These are phyloP conservation scores for Aureobasidium sp. DNA, from an alignment of 2,329 filamentous ascomycete genomes.

Conservation along the genomic window DNA sequence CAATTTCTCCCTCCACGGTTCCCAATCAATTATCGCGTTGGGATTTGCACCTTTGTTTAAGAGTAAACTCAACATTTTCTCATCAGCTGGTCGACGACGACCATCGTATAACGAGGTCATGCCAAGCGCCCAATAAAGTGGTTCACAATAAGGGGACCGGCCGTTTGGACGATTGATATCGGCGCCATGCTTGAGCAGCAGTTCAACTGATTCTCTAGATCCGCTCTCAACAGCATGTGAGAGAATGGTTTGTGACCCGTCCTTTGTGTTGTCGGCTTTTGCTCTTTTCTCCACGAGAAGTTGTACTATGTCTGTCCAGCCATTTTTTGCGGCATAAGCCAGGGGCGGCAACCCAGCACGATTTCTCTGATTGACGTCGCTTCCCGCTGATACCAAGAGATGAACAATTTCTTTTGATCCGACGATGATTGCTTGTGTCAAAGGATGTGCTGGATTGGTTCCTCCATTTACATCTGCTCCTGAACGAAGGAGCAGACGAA, in stretches of 20 bases:
- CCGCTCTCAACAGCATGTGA: too few species aligned
- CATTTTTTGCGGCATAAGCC: background rate
- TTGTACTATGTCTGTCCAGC: background rate
- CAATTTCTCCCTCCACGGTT: background rate
- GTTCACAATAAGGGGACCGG: background rate
- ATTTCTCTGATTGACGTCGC: background rate
- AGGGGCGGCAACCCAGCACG: background rate
- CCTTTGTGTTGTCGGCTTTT: too few species aligned
- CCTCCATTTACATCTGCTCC: too few species aligned
- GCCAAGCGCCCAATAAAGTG: background rate
- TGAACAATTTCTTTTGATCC: background rate
- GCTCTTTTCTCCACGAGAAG: background rate
- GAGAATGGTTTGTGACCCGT: too few species aligned
- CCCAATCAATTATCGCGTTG: background rate
- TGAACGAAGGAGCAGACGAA: too few species aligned
- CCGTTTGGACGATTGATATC: background rate
- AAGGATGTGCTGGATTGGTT: background rate
- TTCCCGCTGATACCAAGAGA: background rate
- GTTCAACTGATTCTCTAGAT: too few species aligned
- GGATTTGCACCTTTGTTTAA: background rate
- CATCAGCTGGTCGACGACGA: background rate
- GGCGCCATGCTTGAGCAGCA: background rate
- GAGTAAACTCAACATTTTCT: background rate
- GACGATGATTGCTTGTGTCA: too few species aligned
- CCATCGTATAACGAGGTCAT: background rate